Evolutionary conservation across 768 basidiomycete species (phyloP).

Genomic region (Melanogaster broomeanus): DNA sequence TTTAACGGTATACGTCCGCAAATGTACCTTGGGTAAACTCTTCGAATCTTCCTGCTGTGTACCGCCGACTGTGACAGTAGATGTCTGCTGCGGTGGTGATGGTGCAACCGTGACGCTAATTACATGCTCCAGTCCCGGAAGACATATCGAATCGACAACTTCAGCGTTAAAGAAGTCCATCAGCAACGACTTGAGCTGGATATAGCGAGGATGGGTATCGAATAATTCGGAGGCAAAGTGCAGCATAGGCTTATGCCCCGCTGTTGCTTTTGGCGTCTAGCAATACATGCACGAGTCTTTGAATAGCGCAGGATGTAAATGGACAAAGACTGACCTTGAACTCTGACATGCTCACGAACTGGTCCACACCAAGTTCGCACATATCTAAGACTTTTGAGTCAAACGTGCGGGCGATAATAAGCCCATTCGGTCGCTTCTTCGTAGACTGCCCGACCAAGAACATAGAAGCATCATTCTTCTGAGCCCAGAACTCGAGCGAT

Average conservation of each 20-base stretch:
- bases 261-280: constrained; percentile 85
- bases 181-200: constrained; percentile 89
- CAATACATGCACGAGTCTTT: neutral
- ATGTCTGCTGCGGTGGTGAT: constrained; percentile 54
- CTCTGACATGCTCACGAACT: constrained; percentile 72
- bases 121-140: constrained; percentile 84
- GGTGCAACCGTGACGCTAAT: constrained; percentile 81
- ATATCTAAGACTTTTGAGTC: constrained; percentile 88
- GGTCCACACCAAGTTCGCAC: constrained; percentile 90
- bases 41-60: constrained; percentile 40
- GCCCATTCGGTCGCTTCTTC: constrained; percentile 90
- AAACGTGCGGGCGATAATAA: constrained; percentile 86
- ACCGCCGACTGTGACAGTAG: constrained; percentile 18
- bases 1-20: constrained; percentile 81
- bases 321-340: constrained; percentile 66
- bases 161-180: constrained; percentile 91
- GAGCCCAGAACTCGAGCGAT: constrained; percentile 89
- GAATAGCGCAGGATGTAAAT: neutral
- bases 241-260: constrained; percentile 89
- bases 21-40: constrained; percentile 78
- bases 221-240: constrained; percentile 96
- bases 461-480: constrained; percentile 92
- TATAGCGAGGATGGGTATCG: constrained; percentile 89
- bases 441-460: constrained; percentile 90
- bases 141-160: constrained; percentile 77